These are phyloP conservation scores for Adansonia digitata DNA, from an alignment of 345 rosid species.

Conservation along the genomic window DNA sequence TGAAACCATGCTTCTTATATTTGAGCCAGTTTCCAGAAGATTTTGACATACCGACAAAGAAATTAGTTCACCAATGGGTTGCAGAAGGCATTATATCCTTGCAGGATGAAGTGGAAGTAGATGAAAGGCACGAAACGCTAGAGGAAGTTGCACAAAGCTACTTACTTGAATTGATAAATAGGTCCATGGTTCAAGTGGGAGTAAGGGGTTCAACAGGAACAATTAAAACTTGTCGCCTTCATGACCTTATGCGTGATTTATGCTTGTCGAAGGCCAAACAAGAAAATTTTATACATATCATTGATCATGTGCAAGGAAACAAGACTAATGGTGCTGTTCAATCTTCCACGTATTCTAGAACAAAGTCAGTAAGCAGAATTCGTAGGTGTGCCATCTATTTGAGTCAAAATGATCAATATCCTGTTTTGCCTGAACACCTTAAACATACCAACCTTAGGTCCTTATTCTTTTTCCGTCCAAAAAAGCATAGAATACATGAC, in stretches of 20 bases:
- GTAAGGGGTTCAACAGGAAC: conserved; percentile 24
- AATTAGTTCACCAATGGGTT: conserved; percentile 31
- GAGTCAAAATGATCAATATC: not conserved
- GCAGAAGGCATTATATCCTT: conserved; percentile 14
- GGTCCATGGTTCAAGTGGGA: conserved; percentile 33
- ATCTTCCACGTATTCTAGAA: not conserved
- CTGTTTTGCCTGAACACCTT: conserved; percentile 3
- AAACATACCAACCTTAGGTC: conserved; percentile 13
- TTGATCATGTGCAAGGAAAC: not conserved
- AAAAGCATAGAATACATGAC: not conserved
- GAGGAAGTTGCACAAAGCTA: conserved; percentile 23
- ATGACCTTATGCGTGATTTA: conserved; percentile 37
- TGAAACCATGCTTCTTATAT: conserved; percentile 18
- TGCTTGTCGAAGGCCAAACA: conserved; percentile 24
- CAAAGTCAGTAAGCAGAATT: not conserved
- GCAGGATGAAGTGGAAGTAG: conserved; percentile 14
- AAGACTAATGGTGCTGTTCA: not conserved
- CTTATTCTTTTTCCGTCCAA: conserved; percentile 16
- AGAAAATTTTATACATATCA: conserved; percentile 22
- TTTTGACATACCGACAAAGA: conserved; percentile 27
- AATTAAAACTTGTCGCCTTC: conserved; percentile 32
- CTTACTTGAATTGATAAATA: conserved; percentile 22
- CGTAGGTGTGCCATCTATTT: conserved; percentile 8
- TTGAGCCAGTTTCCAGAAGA: conserved; percentile 18
- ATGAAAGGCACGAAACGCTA: conserved; percentile 7